phyloP scores from a whole-genome alignment of 23 red algal genomes.

The Gracilaria gracilis region DNA sequence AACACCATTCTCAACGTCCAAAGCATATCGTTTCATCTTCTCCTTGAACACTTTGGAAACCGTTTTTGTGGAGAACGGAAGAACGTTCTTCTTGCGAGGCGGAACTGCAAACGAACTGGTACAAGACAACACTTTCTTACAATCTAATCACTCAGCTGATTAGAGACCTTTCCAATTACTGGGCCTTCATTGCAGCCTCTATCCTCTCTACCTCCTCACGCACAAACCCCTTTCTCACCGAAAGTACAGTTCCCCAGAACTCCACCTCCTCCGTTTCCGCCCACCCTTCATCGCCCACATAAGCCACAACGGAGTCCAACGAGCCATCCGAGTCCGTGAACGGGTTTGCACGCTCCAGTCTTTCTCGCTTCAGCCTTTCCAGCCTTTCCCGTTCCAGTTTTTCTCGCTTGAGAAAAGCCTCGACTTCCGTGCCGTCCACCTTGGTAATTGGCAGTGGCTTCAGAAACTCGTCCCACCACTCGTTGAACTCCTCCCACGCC shows the following conservation, averaged over 20 bases:
- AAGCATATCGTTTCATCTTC: too few relatives aligned
- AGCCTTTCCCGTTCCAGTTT: too few relatives aligned
- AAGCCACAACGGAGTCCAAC: background rate
- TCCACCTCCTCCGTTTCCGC: background rate
- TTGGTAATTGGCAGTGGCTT: background rate
- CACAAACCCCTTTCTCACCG: background rate
- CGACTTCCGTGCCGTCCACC: background rate
- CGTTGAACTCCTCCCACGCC: background rate
- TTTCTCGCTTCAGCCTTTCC: too few relatives aligned
- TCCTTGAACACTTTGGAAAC: too few relatives aligned
- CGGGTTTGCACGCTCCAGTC: background rate
- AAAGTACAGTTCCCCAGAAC: background rate
- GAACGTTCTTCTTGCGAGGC: too few relatives aligned
- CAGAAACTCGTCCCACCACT: slow-evolving; percentile 7
- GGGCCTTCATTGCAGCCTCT: background rate
- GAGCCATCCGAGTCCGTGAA: background rate
- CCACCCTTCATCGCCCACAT: background rate
- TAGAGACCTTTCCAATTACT: background rate
- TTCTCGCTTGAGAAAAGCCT: background rate
- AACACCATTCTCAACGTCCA: too few relatives aligned
- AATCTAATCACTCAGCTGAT: too few relatives aligned
- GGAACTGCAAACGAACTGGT: too few relatives aligned
- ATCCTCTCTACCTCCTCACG: background rate
- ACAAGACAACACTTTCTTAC: too few relatives aligned
- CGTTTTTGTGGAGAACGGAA: too few relatives aligned